Evolutionary conservation across 768 basidiomycete genomes (phyloP).

Genomic region (Calocera viscosa): DNA sequence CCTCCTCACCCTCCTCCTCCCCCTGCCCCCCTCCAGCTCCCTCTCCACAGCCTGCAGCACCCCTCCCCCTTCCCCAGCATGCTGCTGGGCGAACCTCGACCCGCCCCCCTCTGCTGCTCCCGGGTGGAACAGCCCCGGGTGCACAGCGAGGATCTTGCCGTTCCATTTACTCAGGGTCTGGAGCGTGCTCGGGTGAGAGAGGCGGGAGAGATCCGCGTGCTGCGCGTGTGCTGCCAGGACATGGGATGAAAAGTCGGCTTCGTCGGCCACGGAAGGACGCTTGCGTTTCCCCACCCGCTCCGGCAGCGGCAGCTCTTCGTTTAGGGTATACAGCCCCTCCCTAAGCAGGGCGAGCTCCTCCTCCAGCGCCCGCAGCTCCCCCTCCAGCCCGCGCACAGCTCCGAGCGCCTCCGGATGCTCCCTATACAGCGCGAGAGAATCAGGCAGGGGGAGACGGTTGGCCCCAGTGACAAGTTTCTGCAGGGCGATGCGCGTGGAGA

Average conservation of each 20-base stretch:
- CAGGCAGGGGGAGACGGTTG: constrained; percentile 50
- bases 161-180: constrained; percentile 90
- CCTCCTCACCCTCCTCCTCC: constrained; percentile 30
- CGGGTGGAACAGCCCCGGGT: constrained; percentile 38
- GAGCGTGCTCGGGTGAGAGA: constrained; percentile 58
- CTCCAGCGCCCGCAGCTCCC: constrained; percentile 36
- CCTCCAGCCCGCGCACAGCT: constrained; percentile 23
- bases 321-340: not conserved
- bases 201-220: constrained; percentile 16
- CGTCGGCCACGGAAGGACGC: constrained; percentile 9
- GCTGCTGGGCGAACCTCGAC: constrained; percentile 32
- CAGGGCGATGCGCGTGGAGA: constrained; percentile 82
- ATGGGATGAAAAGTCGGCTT: constrained; percentile 20
- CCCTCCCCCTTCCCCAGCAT: constrained; percentile 23
- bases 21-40: constrained; percentile 24
- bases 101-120: not conserved
- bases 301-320: not conserved
- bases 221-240: constrained; percentile 3
- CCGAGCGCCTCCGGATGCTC: not conserved
- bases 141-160: constrained; percentile 84
- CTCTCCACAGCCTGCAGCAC: not conserved
- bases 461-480: constrained; percentile 64
- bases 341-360: constrained; percentile 31
- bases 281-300: constrained; percentile 17
- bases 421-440: constrained; percentile 16